These are phyloP conservation scores for Pseudogymnoascus destructans DNA, from an alignment of 2,329 filamentous ascomycete genomes.

Conservation along the genomic window DNA sequence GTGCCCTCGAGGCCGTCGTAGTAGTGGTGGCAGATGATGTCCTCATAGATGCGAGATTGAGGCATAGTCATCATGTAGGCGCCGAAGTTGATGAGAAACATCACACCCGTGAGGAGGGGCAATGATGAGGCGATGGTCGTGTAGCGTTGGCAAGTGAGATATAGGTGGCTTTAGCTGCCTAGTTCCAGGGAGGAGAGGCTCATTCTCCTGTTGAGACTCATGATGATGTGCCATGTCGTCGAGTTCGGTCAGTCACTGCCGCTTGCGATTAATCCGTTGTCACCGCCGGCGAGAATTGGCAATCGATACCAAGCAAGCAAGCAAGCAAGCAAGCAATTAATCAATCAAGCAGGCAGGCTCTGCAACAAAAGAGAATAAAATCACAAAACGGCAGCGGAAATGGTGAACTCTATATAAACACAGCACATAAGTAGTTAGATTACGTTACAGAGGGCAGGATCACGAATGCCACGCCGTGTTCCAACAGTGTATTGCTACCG, in stretches of 20 bases:
- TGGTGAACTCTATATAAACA: not conserved
- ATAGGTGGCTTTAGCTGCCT: not conserved
- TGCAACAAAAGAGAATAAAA: not conserved
- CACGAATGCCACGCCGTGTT: not conserved
- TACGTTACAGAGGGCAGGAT: not conserved
- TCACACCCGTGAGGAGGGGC: constrained; percentile 24
- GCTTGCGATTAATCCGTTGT: no score
- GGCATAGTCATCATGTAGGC: constrained; percentile 26
- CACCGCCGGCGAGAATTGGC: not conserved
- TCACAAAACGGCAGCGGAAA: not conserved
- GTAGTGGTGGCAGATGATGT: constrained; percentile 31
- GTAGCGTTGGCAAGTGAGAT: not conserved
- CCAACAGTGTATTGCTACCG: not conserved
- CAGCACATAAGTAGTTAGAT: not conserved
- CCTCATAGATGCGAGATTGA: constrained; percentile 28
- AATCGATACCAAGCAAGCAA: not conserved
- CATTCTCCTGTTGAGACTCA: not conserved
- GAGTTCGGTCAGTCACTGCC: not conserved
- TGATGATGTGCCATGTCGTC: not conserved
- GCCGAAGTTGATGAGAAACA: constrained; percentile 24
- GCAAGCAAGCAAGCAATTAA: no score
- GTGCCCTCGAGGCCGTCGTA: constrained; percentile 19
- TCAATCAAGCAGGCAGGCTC: not conserved
- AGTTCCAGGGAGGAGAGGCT: not conserved
- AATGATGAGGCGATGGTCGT: constrained; percentile 15